phyloP scores from a whole-genome alignment of 1,284 basidiomycete species.

The Tetrapyrgos nigripes region DNA sequence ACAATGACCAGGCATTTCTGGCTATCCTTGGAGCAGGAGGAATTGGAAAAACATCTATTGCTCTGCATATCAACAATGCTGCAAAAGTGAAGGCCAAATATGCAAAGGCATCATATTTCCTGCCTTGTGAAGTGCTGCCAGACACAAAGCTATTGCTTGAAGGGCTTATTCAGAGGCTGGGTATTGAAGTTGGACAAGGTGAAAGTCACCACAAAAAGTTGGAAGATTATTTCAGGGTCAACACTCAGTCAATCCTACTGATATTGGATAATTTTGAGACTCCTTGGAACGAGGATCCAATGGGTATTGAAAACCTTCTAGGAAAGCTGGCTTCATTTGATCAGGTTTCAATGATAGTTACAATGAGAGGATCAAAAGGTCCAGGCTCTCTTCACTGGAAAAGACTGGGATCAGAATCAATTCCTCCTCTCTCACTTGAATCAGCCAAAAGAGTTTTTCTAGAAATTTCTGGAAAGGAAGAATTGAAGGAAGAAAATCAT shows the following conservation, averaged over 20 bases:
- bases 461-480: neutral
- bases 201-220: no score
- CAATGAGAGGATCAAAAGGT: neutral
- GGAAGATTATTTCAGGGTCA: no score
- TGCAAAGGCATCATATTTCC: neutral
- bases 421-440: neutral
- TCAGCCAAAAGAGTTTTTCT: neutral
- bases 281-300: no score
- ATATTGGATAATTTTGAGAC: neutral
- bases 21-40: no score
- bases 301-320: no score
- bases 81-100: neutral
- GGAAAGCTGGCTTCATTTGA: neutral
- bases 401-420: neutral
- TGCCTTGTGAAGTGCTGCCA: neutral
- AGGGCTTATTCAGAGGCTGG: no score
- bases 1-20: no score
- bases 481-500: no score
- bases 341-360: neutral
- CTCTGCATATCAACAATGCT: no score
- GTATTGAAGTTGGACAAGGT: no score
- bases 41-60: no score
- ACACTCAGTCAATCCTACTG: neutral
- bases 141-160: no score
- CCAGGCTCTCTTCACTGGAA: neutral